A percentile compares a stretch with the other conserved stretches of the same genome.
phyloP scores from a whole-genome alignment of 306 rosid genomes.

The Malus orientalis region DNA sequence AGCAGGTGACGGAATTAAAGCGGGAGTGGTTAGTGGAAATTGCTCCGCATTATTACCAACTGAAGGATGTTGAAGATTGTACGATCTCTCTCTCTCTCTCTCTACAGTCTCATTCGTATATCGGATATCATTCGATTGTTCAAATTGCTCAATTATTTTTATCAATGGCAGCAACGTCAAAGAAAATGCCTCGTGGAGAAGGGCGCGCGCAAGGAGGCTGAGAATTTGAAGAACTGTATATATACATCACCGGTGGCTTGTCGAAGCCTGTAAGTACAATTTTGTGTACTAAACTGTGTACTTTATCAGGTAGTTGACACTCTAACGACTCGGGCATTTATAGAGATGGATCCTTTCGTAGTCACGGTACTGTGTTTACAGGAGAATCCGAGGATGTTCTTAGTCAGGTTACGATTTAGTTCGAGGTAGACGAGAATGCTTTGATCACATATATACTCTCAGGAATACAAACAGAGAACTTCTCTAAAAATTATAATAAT shows the following conservation, averaged over 20 bases:
- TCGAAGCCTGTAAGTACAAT: constrained; percentile 16
- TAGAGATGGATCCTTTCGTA: neutral
- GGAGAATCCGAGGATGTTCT: neutral
- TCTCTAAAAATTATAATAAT: no score
- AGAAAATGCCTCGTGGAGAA: constrained; percentile 70
- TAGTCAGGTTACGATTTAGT: neutral
- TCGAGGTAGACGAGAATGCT: neutral
- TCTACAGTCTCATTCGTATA: neutral
- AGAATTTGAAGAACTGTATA: neutral
- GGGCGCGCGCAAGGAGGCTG: constrained; percentile 31
- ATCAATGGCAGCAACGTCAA: constrained; percentile 34
- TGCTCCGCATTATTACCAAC: constrained; percentile 94
- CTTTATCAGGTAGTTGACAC: neutral
- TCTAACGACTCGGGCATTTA: neutral
- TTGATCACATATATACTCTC: neutral
- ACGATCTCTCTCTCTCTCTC: constrained; percentile 26
- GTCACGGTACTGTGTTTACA: neutral
- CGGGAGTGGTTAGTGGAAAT: constrained; percentile 94
- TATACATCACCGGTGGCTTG: neutral
- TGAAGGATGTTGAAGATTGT: constrained; percentile 89
- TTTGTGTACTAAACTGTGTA: neutral
- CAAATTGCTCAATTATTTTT: constrained; percentile 8
- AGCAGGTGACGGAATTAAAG: constrained; percentile 73
- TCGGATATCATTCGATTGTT: neutral
- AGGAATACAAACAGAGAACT: neutral